Conservation (phyloP, 1,284 basidiomycete species). For the Austroboletus novae-zelandiae region DNA sequence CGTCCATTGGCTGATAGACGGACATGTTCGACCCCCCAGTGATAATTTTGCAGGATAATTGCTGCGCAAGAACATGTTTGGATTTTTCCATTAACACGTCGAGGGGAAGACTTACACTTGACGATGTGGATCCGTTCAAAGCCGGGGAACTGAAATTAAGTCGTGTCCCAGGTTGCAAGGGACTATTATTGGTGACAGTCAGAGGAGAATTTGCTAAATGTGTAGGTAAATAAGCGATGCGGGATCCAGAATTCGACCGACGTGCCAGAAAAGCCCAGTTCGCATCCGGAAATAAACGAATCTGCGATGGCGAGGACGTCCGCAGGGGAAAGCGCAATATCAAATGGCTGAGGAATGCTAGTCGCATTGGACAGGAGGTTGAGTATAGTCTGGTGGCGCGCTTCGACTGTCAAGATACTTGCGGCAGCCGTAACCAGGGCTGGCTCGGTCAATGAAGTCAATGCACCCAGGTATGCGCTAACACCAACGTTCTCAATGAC, state of each 20-base stretch:
- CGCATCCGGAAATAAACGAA: conserved; percentile 71
- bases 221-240: neutral
- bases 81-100: neutral
- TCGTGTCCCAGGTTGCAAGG: conserved; percentile 52
- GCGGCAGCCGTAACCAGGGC: conserved; percentile 66
- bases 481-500: conserved; percentile 81
- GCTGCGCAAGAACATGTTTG: conserved; percentile 32
- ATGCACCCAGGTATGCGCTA: conserved; percentile 76
- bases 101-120: conserved; percentile 38
- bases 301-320: conserved; percentile 76
- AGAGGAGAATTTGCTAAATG: conserved; percentile 58
- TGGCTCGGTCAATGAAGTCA: conserved; percentile 63
- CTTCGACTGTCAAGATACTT: conserved; percentile 79
- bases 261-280: conserved; percentile 58
- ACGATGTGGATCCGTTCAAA: conserved; percentile 48
- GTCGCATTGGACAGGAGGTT: conserved; percentile 65
- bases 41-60: conserved; percentile 74
- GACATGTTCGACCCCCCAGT: conserved; percentile 58
- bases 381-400: conserved; percentile 76
- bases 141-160: conserved; percentile 61
- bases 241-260: conserved; percentile 1
- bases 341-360: conserved; percentile 67
- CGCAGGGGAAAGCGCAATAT: conserved; percentile 63
- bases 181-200: conserved; percentile 59
- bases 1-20: conserved; percentile 54